phyloP scores from a whole-genome alignment of 352 stramenopile species.

The Aphanomyces astaci region DNA sequence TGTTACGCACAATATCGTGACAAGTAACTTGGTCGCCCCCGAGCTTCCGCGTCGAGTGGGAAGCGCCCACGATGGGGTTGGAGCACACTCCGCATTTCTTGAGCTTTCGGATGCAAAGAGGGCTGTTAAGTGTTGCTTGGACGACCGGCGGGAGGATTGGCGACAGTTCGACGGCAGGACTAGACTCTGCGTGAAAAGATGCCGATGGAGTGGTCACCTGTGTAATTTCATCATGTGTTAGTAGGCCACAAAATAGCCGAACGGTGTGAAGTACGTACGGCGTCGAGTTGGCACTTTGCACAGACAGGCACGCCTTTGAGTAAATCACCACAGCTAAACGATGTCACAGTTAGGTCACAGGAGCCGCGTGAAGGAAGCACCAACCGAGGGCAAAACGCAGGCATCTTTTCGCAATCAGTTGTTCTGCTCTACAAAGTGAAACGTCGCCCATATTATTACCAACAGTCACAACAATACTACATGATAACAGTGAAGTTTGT shows the following conservation, averaged over 20 bases:
- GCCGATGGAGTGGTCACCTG: background rate
- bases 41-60: background rate
- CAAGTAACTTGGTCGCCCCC: background rate
- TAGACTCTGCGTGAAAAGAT: background rate
- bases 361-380: background rate
- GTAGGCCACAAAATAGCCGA: too few species aligned
- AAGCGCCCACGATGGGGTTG: background rate
- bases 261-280: background rate
- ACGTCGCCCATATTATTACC: too few species aligned
- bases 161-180: background rate
- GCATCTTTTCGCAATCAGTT: background rate
- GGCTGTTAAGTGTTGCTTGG: too few species aligned
- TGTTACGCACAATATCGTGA: background rate
- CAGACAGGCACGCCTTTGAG: background rate
- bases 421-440: too few species aligned
- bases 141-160: background rate
- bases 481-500: too few species aligned
- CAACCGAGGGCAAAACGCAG: conserved; percentile 1
- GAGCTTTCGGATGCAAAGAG: background rate
- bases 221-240: too few species aligned
- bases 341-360: background rate
- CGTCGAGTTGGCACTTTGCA: background rate
- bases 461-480: too few species aligned
- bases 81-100: background rate
- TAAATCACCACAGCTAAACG: conserved; percentile 3